Conservation (phyloP, 2,329 filamentous ascomycete species). For the Ophiocordyceps camponoti-floridani region DNA sequence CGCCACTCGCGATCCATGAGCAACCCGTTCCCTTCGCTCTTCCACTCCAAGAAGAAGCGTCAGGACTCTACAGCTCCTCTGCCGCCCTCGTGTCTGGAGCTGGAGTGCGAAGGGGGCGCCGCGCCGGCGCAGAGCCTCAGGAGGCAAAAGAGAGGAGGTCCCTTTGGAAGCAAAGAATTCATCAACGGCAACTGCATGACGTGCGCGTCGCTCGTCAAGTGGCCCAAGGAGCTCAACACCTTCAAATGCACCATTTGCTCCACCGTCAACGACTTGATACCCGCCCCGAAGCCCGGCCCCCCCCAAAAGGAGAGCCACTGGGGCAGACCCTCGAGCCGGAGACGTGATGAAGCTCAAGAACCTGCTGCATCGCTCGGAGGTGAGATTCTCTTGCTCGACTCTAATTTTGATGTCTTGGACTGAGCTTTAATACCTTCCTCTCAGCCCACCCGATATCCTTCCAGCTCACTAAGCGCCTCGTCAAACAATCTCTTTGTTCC, state of each 20-base stretch:
- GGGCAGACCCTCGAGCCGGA: constrained; percentile 5
- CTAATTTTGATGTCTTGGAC: background rate
- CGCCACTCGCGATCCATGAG: constrained; percentile 45
- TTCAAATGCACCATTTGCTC: constrained; percentile 74
- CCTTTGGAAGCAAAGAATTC: constrained; percentile 33
- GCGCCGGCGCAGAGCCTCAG: constrained; percentile 3
- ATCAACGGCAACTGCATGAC: constrained; percentile 66
- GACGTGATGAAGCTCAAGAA: constrained; percentile 7
- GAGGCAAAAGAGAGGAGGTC: constrained; percentile 16
- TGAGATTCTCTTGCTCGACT: background rate
- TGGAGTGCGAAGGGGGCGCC: constrained; percentile 8
- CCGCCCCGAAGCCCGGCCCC: constrained; percentile 3
- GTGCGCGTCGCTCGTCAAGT: constrained; percentile 63
- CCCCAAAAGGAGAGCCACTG: constrained; percentile 6
- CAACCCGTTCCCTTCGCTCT: constrained; percentile 61
- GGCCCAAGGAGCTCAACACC: constrained; percentile 53
- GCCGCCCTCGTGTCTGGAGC: constrained; percentile 10
- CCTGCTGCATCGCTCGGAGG: constrained; percentile 1
- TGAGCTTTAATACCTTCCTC: background rate
- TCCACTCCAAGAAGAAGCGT: constrained; percentile 41
- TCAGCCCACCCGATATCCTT: constrained; percentile 14
- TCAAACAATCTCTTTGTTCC: constrained; percentile 15
- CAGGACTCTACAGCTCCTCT: constrained; percentile 17
- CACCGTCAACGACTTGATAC: constrained; percentile 61
- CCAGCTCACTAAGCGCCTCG: constrained; percentile 14